phyloP scores from a whole-genome alignment of 176 grass and related monocot species.

The Oryza punctata region DNA sequence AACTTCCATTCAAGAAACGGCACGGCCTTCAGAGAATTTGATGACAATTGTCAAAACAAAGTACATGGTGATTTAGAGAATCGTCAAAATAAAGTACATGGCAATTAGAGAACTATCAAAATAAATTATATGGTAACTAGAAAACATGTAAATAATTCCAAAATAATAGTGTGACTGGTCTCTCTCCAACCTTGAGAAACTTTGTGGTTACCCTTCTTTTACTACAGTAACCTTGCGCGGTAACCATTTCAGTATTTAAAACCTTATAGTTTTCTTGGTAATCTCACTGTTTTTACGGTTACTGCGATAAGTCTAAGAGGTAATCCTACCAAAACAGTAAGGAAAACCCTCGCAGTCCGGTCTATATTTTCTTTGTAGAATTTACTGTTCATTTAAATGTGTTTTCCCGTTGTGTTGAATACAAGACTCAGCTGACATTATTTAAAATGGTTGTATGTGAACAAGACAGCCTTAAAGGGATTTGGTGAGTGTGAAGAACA shows the following conservation, averaged over 20 bases:
- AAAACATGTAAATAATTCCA: too few species aligned
- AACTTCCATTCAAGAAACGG: background rate
- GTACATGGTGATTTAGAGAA: background rate
- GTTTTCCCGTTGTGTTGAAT: background rate
- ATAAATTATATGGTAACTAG: too few species aligned
- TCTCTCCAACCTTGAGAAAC: background rate
- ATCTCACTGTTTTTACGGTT: too few species aligned
- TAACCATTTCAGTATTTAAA: too few species aligned
- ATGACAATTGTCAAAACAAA: background rate
- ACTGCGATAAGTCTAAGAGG: too few species aligned
- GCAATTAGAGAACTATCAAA: too few species aligned
- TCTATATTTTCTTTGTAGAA: background rate
- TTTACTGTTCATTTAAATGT: background rate
- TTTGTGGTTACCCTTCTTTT: too few species aligned
- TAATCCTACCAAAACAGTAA: too few species aligned
- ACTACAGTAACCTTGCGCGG: too few species aligned
- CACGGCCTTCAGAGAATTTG: background rate
- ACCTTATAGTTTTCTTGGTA: too few species aligned
- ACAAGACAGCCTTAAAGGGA: slow-evolving; percentile 25
- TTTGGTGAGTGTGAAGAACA: slow-evolving; percentile 16
- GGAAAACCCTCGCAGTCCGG: too few species aligned
- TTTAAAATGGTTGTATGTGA: slow-evolving; percentile 17
- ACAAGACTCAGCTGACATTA: background rate
- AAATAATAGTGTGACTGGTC: background rate
- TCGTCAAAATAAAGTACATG: background rate